Evolutionary conservation across 108 stramenopile species (phyloP).

Genomic region (Cyclotella cryptica): DNA sequence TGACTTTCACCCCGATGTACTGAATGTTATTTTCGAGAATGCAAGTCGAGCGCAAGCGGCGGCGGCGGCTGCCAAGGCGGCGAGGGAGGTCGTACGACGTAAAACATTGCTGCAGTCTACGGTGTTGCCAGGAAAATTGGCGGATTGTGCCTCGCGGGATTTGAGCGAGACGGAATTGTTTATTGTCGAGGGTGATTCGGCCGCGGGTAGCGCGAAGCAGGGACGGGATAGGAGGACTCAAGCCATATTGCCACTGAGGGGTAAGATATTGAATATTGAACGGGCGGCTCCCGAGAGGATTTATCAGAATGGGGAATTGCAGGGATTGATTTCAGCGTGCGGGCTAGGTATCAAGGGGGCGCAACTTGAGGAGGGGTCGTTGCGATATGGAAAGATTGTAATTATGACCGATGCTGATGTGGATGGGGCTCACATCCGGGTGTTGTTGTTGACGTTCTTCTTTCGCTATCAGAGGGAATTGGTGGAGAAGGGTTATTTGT

Average conservation of each 20-base stretch:
- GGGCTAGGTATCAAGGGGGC: slow-evolving; percentile 92
- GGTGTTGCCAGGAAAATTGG: slow-evolving; percentile 93
- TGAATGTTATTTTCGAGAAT: slow-evolving; percentile 86
- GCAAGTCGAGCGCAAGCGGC: slow-evolving; percentile 90
- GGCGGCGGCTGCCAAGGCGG: slow-evolving; percentile 92
- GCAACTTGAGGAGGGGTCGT: slow-evolving; percentile 74
- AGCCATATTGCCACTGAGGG: slow-evolving; percentile 93
- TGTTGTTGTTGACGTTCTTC: slow-evolving; percentile 94
- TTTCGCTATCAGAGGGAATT: slow-evolving; percentile 93
- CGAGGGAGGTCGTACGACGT: slow-evolving; percentile 93
- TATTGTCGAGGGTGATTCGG: slow-evolving; percentile 96
- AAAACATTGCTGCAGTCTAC: slow-evolving; percentile 91
- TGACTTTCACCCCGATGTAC: slow-evolving; percentile 89
- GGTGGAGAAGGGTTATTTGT: slow-evolving; percentile 90
- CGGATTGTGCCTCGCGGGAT: slow-evolving; percentile 78
- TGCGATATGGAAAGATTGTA: slow-evolving; percentile 89
- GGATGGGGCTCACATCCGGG: slow-evolving; percentile 96
- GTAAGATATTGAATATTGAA: slow-evolving; percentile 98
- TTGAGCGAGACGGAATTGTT: slow-evolving; percentile 90
- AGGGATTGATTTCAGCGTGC: slow-evolving; percentile 91
- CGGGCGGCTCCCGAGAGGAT: slow-evolving; percentile 90
- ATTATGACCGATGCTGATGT: slow-evolving; percentile 99
- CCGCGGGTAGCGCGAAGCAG: slow-evolving; percentile 96
- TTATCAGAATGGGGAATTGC: slow-evolving; percentile 92
- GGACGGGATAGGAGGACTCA: slow-evolving; percentile 93